A percentile compares a stretch with the other conserved stretches of the same genome.
Conservation (phyloP, 73 alveolate species). For the Symbiodinium pilosum region DNA sequence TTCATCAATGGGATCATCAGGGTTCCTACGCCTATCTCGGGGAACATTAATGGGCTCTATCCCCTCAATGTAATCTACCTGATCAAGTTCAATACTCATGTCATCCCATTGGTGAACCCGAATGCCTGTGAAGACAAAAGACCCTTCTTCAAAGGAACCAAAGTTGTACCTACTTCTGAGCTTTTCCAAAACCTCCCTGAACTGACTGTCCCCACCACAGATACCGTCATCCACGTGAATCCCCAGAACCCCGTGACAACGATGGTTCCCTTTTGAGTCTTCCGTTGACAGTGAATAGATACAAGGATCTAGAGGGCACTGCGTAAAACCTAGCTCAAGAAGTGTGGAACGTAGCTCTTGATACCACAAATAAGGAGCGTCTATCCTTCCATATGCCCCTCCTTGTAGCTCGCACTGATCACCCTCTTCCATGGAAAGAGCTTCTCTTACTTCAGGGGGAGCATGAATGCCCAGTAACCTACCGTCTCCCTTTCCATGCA, state of each 20-base stretch:
- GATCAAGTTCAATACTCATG: background rate
- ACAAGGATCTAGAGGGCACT: conserved; percentile 12
- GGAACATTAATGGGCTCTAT: background rate
- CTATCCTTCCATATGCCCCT: background rate
- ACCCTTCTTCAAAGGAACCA: background rate
- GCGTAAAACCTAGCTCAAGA: background rate
- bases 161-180: background rate
- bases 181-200: background rate
- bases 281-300: background rate
- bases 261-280: no score
- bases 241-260: background rate
- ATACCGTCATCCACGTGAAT: conserved; percentile 9
- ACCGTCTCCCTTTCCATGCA: background rate
- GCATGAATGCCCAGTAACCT: background rate
- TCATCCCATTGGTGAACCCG: background rate
- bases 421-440: background rate
- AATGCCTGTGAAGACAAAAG: background rate
- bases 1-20: background rate
- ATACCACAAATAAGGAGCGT: background rate
- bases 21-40: background rate
- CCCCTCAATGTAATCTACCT: background rate
- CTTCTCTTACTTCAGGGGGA: background rate
- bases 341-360: background rate
- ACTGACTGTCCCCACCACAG: background rate
- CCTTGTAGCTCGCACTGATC: background rate